Conservation (phyloP, 805 yeast genomes). For the Candida xiaguanensis region DNA sequence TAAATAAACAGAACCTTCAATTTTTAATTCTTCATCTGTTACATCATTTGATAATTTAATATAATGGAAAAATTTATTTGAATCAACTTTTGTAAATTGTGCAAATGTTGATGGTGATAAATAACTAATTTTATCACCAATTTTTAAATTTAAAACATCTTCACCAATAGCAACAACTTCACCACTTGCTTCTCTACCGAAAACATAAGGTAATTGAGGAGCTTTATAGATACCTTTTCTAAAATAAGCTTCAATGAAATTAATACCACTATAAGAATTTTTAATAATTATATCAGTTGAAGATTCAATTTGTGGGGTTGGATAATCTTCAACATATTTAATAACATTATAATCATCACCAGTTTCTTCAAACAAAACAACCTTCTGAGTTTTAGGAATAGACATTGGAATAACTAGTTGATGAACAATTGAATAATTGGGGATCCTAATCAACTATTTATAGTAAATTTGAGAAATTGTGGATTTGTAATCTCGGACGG, state of each 20-base stretch:
- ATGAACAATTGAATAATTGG: background rate
- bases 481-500: constrained; percentile 2
- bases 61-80: constrained; percentile 8
- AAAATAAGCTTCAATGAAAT: constrained; percentile 80
- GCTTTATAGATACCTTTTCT: constrained; percentile 73
- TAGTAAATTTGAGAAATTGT: background rate
- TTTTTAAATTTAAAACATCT: constrained; percentile 48
- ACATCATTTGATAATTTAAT: constrained; percentile 47
- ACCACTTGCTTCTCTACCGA: constrained; percentile 78
- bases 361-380: constrained; percentile 50
- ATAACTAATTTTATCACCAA: constrained; percentile 73
- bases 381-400: constrained; percentile 57
- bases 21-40: constrained; percentile 47
- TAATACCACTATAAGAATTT: constrained; percentile 75
- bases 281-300: constrained; percentile 61
- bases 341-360: constrained; percentile 58
- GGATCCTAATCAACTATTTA: too few species aligned
- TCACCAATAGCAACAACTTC: constrained; percentile 62
- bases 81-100: constrained; percentile 57
- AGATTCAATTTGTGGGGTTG: constrained; percentile 54
- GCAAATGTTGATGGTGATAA: constrained; percentile 56
- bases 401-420: constrained; percentile 12
- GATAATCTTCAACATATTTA: constrained; percentile 46
- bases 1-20: constrained; percentile 57
- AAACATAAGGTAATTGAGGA: constrained; percentile 48